Conservation (phyloP, 139 green algal species). For the Closterium sp. region DNA sequence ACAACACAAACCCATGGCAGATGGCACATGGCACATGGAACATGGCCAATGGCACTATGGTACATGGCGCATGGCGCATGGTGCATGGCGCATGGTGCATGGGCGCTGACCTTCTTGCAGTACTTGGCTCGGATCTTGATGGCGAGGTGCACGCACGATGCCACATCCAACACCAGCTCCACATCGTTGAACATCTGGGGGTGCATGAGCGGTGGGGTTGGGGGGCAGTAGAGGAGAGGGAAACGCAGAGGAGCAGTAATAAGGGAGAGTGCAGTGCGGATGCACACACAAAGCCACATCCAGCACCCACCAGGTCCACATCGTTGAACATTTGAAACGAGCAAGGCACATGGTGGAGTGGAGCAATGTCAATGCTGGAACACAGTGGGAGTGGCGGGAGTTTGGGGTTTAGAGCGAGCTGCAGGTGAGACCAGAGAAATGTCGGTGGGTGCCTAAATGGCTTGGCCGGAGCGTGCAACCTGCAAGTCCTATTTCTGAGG, state of each 20-base stretch:
- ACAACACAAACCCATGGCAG: background rate
- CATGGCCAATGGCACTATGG: background rate
- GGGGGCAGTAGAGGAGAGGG: background rate
- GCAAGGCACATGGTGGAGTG: background rate
- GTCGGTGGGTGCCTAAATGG: background rate
- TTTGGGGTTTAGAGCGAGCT: too few relatives aligned
- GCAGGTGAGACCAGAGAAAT: too few relatives aligned
- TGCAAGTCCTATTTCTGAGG: background rate
- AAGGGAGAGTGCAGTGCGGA: background rate
- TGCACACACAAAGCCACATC: slow-evolving; percentile 13
- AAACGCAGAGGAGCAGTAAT: background rate
- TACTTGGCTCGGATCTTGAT: slow-evolving; percentile 16
- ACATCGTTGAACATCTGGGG: slow-evolving; percentile 36
- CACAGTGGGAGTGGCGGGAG: too few relatives aligned
- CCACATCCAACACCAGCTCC: slow-evolving; percentile 21
- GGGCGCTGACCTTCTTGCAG: slow-evolving; percentile 2
- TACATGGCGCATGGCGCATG: background rate
- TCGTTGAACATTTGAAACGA: slow-evolving; percentile 26
- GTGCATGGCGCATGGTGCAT: background rate
- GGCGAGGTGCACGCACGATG: background rate
- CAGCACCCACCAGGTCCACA: background rate
- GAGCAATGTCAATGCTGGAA: too few relatives aligned
- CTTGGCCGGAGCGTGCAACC: background rate
- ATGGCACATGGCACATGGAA: background rate
- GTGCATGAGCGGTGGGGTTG: background rate